Evolutionary conservation across 306 rosid species (phyloP).

Genomic region (Cicer yamashitae): DNA sequence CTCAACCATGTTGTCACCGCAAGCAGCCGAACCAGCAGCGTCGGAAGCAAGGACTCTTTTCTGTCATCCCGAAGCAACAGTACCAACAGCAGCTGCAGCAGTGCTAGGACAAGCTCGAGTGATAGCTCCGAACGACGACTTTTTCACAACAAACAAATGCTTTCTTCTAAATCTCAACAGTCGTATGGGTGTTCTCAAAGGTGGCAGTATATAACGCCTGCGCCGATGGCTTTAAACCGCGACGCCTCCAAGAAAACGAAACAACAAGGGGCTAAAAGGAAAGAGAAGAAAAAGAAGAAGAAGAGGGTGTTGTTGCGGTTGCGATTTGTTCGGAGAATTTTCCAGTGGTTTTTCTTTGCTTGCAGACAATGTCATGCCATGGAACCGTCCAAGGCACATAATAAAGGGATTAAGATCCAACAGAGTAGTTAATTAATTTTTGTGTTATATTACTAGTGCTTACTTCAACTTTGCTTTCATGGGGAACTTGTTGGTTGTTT

Average conservation of each 20-base stretch:
- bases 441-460: not conserved
- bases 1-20: constrained; percentile 44
- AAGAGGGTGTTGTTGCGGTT: constrained; percentile 21
- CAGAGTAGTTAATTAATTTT: not conserved
- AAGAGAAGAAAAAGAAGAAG: not conserved
- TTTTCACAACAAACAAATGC: constrained; percentile 28
- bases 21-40: constrained; percentile 63
- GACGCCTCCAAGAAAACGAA: constrained; percentile 59
- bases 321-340: constrained; percentile 55
- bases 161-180: constrained; percentile 7
- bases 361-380: constrained; percentile 80
- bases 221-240: constrained; percentile 55
- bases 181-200: constrained; percentile 45
- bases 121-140: constrained; percentile 61
- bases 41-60: constrained; percentile 67
- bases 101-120: constrained; percentile 79
- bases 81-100: constrained; percentile 76
- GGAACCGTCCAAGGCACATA: constrained; percentile 55
- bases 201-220: constrained; percentile 84
- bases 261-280: constrained; percentile 15
- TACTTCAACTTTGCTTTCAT: not conserved
- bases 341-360: constrained; percentile 71
- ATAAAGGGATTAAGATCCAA: not conserved
- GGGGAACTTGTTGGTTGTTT: not conserved
- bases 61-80: constrained; percentile 80